A percentile compares a stretch with the other conserved stretches of the same genome.
These are phyloP conservation scores for Elongisporangium anandrum DNA, from an alignment of 352 stramenopile genomes.

Conservation along the genomic window DNA sequence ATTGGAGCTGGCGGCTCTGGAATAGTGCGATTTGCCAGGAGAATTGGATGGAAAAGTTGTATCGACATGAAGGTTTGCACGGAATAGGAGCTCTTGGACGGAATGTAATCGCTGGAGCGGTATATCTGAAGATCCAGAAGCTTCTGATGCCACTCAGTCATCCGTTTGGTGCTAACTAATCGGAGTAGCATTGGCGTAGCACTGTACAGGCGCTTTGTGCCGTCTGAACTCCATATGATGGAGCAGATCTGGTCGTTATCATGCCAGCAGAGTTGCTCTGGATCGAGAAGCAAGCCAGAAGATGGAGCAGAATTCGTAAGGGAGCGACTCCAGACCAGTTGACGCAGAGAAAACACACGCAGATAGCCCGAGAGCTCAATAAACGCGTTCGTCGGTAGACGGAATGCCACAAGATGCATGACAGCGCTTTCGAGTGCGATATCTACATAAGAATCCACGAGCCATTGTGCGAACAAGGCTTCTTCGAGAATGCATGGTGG, in stretches of 20 bases:
- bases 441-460: constrained; percentile 39
- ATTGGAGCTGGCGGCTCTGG: background rate
- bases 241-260: background rate
- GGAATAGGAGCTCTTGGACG: constrained; percentile 40
- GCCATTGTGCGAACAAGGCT: constrained; percentile 37
- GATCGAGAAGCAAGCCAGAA: background rate
- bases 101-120: constrained; percentile 16
- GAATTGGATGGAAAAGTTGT: constrained; percentile 19
- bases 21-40: constrained; percentile 2
- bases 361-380: constrained; percentile 28
- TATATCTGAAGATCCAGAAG: constrained; percentile 18
- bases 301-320: background rate
- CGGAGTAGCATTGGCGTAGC: constrained; percentile 16
- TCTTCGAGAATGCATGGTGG: constrained; percentile 33
- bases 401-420: constrained; percentile 34
- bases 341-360: constrained; percentile 30
- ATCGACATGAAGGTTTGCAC: constrained; percentile 19
- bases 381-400: constrained; percentile 47
- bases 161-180: constrained; percentile 3
- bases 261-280: background rate
- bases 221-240: background rate
- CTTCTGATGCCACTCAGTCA: constrained; percentile 16
- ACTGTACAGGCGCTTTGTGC: constrained; percentile 3
- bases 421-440: constrained; percentile 45
- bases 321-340: constrained; percentile 19